These are phyloP conservation scores for Kwoniella sp. DNA, from an alignment of 768 basidiomycete species.

Conservation along the genomic window DNA sequence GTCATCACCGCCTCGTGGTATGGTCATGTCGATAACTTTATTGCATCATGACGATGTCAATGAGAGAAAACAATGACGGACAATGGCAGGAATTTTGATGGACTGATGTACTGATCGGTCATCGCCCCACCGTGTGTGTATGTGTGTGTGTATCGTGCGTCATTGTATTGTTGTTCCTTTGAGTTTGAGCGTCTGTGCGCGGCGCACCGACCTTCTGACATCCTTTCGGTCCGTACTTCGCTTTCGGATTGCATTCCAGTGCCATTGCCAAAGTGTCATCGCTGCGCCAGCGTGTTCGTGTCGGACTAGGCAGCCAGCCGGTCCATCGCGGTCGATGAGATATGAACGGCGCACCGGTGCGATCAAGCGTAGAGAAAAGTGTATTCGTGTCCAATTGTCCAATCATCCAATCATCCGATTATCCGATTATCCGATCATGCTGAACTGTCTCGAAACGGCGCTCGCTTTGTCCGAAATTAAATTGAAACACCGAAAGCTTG, in stretches of 20 bases:
- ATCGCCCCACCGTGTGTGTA: constrained; percentile 3
- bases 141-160: constrained; percentile 4
- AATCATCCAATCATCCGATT: too few relatives aligned
- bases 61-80: too few relatives aligned
- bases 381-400: too few relatives aligned
- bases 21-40: background rate
- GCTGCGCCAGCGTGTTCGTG: too few relatives aligned
- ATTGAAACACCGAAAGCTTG: background rate
- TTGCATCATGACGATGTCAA: background rate
- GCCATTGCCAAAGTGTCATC: too few relatives aligned
- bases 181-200: background rate
- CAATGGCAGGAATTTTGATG: too few relatives aligned
- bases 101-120: constrained; percentile 2
- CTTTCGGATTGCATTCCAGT: background rate
- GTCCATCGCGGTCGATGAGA: too few relatives aligned
- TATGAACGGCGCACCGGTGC: too few relatives aligned
- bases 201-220: background rate
- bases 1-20: background rate
- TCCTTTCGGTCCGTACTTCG: background rate
- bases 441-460: too few relatives aligned
- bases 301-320: too few relatives aligned
- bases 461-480: background rate
- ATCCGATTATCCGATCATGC: too few relatives aligned
- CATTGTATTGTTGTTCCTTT: background rate
- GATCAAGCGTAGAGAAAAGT: too few relatives aligned